These are phyloP conservation scores for Cudoniella acicularis DNA, from an alignment of 495 filamentous ascomycete genomes.

Conservation along the genomic window DNA sequence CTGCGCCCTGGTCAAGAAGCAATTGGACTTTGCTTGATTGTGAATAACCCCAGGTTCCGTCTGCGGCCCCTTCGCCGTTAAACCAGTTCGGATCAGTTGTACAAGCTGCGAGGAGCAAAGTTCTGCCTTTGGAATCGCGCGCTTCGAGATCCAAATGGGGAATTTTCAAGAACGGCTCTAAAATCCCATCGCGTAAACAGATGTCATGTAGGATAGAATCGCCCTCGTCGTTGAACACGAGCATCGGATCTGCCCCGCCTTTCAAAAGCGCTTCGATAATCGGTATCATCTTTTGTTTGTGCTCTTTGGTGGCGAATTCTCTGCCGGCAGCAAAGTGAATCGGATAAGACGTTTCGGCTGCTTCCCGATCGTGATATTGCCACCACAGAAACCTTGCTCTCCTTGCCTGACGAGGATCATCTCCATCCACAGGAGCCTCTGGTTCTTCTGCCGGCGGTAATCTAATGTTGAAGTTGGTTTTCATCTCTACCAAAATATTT, in stretches of 20 bases:
- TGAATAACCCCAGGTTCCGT: background rate
- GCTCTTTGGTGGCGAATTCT: background rate
- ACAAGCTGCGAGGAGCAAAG: background rate
- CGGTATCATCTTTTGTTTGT: background rate
- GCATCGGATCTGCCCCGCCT: background rate
- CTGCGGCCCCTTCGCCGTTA: constrained; percentile 11
- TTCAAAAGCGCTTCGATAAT: background rate
- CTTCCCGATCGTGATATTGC: background rate
- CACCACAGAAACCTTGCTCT: no score
- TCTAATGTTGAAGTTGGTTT: background rate
- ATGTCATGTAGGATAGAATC: background rate
- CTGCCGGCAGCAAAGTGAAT: background rate
- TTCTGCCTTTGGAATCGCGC: background rate
- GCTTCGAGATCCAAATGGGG: background rate
- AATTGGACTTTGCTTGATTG: background rate
- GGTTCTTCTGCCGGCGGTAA: background rate
- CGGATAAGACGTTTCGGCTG: background rate
- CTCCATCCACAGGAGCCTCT: no score
- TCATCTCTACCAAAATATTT: background rate
- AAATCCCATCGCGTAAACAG: background rate
- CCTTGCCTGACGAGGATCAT: no score
- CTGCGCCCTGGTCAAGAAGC: background rate
- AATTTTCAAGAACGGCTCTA: background rate
- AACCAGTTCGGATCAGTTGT: constrained; percentile 14
- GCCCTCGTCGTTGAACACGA: background rate